Evolutionary conservation across 108 stramenopile species (phyloP), one percentile per base, ranked within the genome.

Genomic region (Cyclostephanos tholiformis): DNA sequence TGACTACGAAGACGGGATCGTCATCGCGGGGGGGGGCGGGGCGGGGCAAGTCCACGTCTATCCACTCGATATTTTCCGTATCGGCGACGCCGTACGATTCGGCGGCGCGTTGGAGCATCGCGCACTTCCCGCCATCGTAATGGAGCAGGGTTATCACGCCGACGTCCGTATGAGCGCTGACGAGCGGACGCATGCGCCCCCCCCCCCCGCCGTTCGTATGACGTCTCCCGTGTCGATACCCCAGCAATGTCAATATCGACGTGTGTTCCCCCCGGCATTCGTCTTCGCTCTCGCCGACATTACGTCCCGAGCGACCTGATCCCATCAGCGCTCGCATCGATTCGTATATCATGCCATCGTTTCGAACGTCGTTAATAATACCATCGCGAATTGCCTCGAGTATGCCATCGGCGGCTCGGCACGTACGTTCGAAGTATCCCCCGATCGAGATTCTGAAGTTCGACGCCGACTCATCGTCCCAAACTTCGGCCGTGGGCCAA

Each of bases 161-260:
- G 0, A 91, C 91, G 69, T 92, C 91, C 6, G 91, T 88, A 46
- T 92, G 91, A 50, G 88, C 78, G 30, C 88, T 88, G 17, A 92
- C 84, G 0, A 92, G 66, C 11, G 91, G 91, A 17, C 75, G 69
- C 36, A 74, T 63, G 17, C 65, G 67, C 63, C 74, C 65, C 44
- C 75, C 67, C 19, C 75, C 67, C 19, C 74, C 77, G 46, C 87
- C 82, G 26, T 73, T 84, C 63, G 86, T 90, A 52, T 89, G 87
- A 5, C 88, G 84, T 14, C 85, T 76, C 6, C 88, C 87, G 20
- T 38, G 76, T 36, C 79, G 76, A 69, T 92, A 92, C 13, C 88
- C 88, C 53, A 92, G 71, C 22, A 92, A 71, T 4, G 91, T 92
- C 29, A 92, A 61, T 48, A 92, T 92, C 13, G 87, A 88, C 16